Conservation (phyloP, 305 asterid genomes). For the Rubia balearica region DNA sequence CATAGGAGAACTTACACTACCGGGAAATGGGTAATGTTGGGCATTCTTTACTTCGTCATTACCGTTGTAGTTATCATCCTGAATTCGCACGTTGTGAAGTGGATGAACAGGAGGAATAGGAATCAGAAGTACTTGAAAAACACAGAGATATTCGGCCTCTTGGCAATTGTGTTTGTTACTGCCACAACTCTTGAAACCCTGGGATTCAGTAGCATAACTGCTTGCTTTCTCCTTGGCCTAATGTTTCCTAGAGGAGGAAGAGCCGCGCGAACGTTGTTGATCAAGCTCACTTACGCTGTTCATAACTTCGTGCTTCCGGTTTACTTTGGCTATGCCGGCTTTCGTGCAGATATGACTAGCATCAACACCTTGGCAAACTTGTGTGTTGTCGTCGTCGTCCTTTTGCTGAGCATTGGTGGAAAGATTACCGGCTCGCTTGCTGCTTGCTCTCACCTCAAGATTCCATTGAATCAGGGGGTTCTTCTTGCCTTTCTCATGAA, state of each 20-base stretch:
- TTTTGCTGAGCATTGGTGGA: slow-evolving; percentile 85
- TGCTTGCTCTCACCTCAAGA: slow-evolving; percentile 73
- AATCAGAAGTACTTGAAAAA: slow-evolving; percentile 70
- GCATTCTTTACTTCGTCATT: slow-evolving; percentile 31
- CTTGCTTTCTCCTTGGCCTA: slow-evolving; percentile 73
- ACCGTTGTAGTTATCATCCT: slow-evolving; percentile 40
- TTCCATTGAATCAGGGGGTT: slow-evolving; percentile 85
- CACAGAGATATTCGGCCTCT: slow-evolving; percentile 49
- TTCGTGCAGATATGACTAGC: slow-evolving; percentile 61
- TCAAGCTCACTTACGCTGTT: slow-evolving; percentile 68
- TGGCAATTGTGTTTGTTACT: slow-evolving; percentile 66
- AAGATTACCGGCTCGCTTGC: slow-evolving; percentile 76
- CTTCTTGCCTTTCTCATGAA: slow-evolving; percentile 88
- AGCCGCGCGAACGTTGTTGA: slow-evolving; percentile 72
- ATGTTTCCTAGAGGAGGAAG: slow-evolving; percentile 91
- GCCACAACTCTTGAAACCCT: slow-evolving; percentile 67
- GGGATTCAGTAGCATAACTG: slow-evolving; percentile 78
- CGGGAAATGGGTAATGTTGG: slow-evolving; percentile 34
- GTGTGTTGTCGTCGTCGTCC: slow-evolving; percentile 40
- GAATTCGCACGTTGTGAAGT: slow-evolving; percentile 42
- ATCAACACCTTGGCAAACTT: slow-evolving; percentile 45
- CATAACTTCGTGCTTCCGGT: slow-evolving; percentile 82
- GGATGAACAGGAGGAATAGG: slow-evolving; percentile 74
- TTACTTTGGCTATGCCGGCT: slow-evolving; percentile 91
- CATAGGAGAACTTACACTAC: slow-evolving; percentile 19